These are phyloP conservation scores for Rutstroemia sp. DNA, from an alignment of 2,329 filamentous ascomycete species.

Conservation along the genomic window DNA sequence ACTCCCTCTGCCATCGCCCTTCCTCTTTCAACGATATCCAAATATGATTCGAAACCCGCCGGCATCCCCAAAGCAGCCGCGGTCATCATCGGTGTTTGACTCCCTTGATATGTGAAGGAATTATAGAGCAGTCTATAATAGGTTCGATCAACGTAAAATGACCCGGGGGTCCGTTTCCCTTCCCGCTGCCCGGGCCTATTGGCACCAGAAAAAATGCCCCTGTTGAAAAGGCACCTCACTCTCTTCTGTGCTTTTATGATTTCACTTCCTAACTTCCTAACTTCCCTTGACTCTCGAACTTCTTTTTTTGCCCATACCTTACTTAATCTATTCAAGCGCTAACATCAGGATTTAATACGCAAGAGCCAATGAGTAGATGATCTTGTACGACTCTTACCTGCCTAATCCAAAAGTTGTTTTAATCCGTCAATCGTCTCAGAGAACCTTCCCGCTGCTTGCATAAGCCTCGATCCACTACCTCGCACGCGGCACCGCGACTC, in stretches of 20 bases:
- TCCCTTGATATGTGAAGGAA: too few relatives aligned
- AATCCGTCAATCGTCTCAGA: neutral
- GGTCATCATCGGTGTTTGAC: too few relatives aligned
- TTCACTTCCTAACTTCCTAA: neutral
- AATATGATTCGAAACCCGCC: too few relatives aligned
- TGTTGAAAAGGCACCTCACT: conserved; percentile 5
- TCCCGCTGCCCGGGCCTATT: conserved; percentile 1
- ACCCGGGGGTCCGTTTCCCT: neutral
- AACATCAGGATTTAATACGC: conserved; percentile 6
- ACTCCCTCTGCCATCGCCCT: too few relatives aligned
- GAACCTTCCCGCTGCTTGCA: neutral
- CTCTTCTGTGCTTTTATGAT: neutral
- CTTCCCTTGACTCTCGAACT: conserved; percentile 1
- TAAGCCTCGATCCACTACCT: conserved; percentile 1
- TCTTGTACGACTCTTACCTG: neutral
- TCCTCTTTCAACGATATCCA: too few relatives aligned
- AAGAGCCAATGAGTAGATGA: conserved; percentile 6
- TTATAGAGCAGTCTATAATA: neutral
- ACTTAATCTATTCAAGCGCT: conserved; percentile 5
- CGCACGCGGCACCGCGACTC: conserved; percentile 1
- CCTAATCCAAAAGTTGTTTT: neutral
- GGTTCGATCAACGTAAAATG: neutral
- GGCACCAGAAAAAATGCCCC: conserved; percentile 7
- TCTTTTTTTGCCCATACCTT: conserved; percentile 1
- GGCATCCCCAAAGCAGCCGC: too few relatives aligned